A percentile compares a stretch with the other conserved stretches of the same genome.
Evolutionary conservation across 768 basidiomycete species (phyloP).

Genomic region (Pisolithus orientalis): DNA sequence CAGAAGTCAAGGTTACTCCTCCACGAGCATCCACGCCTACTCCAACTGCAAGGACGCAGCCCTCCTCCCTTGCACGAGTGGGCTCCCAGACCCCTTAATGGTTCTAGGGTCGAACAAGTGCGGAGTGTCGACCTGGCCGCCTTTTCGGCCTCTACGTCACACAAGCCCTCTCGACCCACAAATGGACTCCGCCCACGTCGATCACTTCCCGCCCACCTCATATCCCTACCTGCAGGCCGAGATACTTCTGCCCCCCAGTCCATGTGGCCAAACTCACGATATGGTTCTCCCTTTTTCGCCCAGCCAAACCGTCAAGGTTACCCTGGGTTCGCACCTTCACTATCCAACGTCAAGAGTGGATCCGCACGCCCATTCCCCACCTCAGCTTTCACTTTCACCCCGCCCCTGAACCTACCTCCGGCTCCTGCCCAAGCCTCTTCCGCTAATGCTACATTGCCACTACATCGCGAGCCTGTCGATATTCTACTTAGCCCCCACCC

Average conservation of each 20-base stretch:
- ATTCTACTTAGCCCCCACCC: constrained; percentile 3
- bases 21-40: constrained; percentile 1
- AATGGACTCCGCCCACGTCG: constrained; percentile 4
- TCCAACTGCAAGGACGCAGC: not conserved
- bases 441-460: not conserved
- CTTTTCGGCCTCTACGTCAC: constrained; percentile 6
- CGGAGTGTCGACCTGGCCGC: constrained; percentile 21
- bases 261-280: not conserved
- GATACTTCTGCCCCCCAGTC: not conserved
- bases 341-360: not conserved
- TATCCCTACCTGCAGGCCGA: constrained; percentile 1
- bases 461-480: not conserved
- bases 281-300: not conserved
- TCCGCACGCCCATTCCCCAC: not conserved
- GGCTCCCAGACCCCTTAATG: constrained; percentile 12
- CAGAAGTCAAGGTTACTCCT: constrained; percentile 9
- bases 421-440: not conserved
- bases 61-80: constrained; percentile 8
- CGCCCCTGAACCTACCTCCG: not conserved
- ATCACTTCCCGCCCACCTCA: constrained; percentile 12
- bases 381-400: not conserved
- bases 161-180: constrained; percentile 7
- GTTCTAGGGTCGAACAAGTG: not conserved
- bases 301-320: not conserved
- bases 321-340: not conserved